Conservation (phyloP, 768 basidiomycete species). For the Lentinula guzmanii region DNA sequence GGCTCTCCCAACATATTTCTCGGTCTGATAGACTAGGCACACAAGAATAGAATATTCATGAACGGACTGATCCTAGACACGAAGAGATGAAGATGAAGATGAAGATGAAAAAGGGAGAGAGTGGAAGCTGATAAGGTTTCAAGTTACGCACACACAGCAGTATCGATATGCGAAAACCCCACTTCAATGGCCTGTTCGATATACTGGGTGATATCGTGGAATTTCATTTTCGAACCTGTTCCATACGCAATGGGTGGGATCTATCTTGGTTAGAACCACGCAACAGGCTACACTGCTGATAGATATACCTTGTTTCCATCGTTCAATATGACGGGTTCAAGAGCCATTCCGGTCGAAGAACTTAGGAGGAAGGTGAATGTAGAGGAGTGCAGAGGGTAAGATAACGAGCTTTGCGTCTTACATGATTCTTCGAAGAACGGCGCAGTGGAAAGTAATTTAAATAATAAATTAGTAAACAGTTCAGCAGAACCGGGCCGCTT, state of each 20-base stretch:
- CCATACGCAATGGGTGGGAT: conserved; percentile 65
- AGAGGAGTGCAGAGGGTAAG: neutral
- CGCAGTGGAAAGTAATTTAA: no score
- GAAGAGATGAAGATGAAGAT: no score
- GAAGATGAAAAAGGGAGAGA: no score
- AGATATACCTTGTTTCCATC: conserved; percentile 32
- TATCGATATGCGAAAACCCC: conserved; percentile 62
- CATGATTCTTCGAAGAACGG: no score
- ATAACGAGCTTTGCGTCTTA: neutral
- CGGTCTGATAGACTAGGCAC: conserved; percentile 31
- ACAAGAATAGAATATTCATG: conserved; percentile 9
- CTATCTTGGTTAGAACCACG: conserved; percentile 19
- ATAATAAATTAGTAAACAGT: no score
- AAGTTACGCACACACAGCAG: conserved; percentile 41
- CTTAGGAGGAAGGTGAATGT: no score
- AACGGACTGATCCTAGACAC: neutral
- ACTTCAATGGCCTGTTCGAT: conserved; percentile 52
- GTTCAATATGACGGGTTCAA: conserved; percentile 29
- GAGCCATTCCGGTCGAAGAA: conserved; percentile 26
- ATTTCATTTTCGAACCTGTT: conserved; percentile 36
- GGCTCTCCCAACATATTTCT: conserved; percentile 29
- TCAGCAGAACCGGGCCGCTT: no score
- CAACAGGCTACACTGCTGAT: neutral
- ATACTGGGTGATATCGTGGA: conserved; percentile 44
- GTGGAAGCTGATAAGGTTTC: no score